These are phyloP conservation scores for Leccinum truebloodii DNA, from an alignment of 768 basidiomycete species.

Conservation along the genomic window DNA sequence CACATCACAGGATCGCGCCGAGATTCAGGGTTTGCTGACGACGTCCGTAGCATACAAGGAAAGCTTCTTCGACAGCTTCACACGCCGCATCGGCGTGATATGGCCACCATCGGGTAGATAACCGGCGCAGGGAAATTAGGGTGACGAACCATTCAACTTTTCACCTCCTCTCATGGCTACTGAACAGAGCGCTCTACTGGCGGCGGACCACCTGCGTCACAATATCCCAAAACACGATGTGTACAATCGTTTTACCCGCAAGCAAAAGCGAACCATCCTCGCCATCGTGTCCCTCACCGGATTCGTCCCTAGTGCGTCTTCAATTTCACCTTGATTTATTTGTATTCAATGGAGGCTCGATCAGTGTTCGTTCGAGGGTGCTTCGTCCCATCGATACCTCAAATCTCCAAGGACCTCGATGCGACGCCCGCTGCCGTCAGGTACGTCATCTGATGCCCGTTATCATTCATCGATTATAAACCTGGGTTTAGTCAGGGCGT, in stretches of 20 bases:
- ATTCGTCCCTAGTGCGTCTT: conserved; percentile 58
- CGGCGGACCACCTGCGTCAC: too few species aligned
- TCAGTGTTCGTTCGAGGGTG: conserved; percentile 68
- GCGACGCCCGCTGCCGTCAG: conserved; percentile 60
- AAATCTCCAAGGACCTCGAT: conserved; percentile 65
- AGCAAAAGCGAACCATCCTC: conserved; percentile 53
- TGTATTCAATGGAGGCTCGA: background rate
- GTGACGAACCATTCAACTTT: background rate
- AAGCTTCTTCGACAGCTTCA: background rate
- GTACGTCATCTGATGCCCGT: conserved; percentile 28
- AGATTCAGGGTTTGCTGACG: background rate
- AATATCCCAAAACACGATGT: conserved; percentile 27
- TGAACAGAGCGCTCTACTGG: background rate
- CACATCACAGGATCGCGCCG: background rate
- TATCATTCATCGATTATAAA: conserved; percentile 43
- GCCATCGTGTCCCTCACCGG: conserved; percentile 61
- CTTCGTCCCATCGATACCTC: conserved; percentile 75
- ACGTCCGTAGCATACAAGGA: background rate
- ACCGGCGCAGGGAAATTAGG: background rate
- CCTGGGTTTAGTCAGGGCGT: conserved; percentile 35
- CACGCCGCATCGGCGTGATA: background rate
- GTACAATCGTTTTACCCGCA: conserved; percentile 58
- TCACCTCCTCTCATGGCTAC: background rate
- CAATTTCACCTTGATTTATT: background rate
- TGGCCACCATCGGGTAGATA: background rate